Evolutionary conservation across 2,329 filamentous ascomycete species (phyloP).

Genomic region (Fusarium sp.): DNA sequence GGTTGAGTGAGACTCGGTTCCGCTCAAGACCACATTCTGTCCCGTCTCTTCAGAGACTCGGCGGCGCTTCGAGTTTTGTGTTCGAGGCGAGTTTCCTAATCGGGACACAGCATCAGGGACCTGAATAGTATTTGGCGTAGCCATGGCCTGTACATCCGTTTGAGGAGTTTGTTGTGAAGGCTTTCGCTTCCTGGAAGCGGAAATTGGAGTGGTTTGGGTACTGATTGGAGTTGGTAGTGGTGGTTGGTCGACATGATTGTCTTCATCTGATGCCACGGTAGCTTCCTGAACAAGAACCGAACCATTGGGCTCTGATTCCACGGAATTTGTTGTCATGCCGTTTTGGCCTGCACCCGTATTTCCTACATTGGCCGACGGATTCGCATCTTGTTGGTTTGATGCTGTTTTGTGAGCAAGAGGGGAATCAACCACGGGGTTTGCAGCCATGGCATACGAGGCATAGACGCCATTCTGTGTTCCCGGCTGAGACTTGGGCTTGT

Average conservation of each 20-base stretch:
- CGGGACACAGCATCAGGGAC: not conserved
- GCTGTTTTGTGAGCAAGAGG: constrained; percentile 31
- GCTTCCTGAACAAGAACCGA: not conserved
- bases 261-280: not conserved
- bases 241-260: not conserved
- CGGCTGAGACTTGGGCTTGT: constrained; percentile 50
- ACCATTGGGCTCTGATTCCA: not conserved
- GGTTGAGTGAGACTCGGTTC: constrained; percentile 19
- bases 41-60: constrained; percentile 40
- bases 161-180: constrained; percentile 7
- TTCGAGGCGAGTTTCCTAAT: constrained; percentile 9
- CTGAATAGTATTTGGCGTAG: constrained; percentile 4
- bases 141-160: not conserved
- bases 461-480: constrained; percentile 11
- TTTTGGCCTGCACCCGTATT: not conserved
- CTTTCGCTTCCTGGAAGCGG: constrained; percentile 28
- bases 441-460: not conserved
- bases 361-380: not conserved
- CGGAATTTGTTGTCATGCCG: not conserved
- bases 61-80: constrained; percentile 43
- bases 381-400: not conserved
- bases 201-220: not conserved
- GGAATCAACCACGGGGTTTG: constrained; percentile 11
- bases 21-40: constrained; percentile 19
- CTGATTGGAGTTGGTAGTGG: not conserved